Evolutionary conservation across 108 stramenopile genomes (phyloP).

Genomic region (Thalassiosira profunda): DNA sequence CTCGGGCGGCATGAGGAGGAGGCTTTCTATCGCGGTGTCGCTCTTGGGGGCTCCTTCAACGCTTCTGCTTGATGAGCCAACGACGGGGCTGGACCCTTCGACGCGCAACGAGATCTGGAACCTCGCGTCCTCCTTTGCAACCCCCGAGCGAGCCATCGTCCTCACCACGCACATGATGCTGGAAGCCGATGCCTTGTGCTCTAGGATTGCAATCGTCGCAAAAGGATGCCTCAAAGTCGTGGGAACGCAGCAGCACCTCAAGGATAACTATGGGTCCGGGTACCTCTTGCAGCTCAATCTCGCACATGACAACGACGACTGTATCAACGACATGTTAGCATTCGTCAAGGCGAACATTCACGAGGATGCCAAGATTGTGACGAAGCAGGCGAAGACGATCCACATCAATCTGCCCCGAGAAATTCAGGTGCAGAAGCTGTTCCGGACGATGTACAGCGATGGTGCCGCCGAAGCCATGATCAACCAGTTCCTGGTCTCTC

Average conservation of each 20-base stretch:
- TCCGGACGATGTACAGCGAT: slow-evolving; percentile 45
- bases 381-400: slow-evolving; percentile 61
- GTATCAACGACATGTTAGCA: slow-evolving; percentile 35
- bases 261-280: slow-evolving; percentile 62
- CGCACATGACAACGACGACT: slow-evolving; percentile 25
- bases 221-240: slow-evolving; percentile 78
- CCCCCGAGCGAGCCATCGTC: slow-evolving; percentile 59
- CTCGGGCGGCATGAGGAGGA: slow-evolving; percentile 94
- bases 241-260: slow-evolving; percentile 85
- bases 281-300: slow-evolving; percentile 62
- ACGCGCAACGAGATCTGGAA: slow-evolving; percentile 67
- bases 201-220: slow-evolving; percentile 91
- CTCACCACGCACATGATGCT: slow-evolving; percentile 97
- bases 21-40: slow-evolving; percentile 89
- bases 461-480: slow-evolving; percentile 44
- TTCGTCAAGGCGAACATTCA: slow-evolving; percentile 49
- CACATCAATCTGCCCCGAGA: slow-evolving; percentile 54
- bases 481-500: slow-evolving; percentile 65
- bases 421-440: slow-evolving; percentile 41
- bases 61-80: slow-evolving; percentile 84
- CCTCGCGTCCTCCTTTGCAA: slow-evolving; percentile 52
- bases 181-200: slow-evolving; percentile 92
- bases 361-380: slow-evolving; percentile 42
- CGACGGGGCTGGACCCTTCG: slow-evolving; percentile 70
- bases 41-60: slow-evolving; percentile 81